Percentiles rank a stretch among this genome's conserved stretches.
These are phyloP conservation scores for Platanthera guangdongensis DNA, from an alignment of 106 monocot genomes.

Conservation along the genomic window DNA sequence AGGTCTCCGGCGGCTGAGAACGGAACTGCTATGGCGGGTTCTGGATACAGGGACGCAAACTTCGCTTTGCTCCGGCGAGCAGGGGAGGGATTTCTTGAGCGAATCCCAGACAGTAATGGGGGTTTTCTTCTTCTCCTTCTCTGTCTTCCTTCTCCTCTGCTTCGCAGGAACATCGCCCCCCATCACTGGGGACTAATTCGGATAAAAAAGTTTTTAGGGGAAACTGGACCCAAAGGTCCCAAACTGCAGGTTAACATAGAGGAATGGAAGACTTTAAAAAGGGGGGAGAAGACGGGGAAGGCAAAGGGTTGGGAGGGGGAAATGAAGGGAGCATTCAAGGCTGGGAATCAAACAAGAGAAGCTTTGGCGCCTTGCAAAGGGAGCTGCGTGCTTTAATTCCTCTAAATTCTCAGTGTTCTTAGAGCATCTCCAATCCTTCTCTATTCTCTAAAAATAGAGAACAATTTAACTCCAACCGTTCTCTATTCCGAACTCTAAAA, in stretches of 20 bases:
- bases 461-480: no score
- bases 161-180: neutral
- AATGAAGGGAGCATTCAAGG: neutral
- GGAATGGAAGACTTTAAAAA: neutral
- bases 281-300: neutral
- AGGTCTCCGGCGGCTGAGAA: conserved; percentile 42
- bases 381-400: neutral
- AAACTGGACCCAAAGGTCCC: neutral
- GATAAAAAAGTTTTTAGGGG: neutral
- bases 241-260: no score
- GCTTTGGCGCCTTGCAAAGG: neutral
- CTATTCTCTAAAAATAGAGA: no score
- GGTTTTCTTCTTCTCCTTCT: conserved; percentile 13
- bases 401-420: no score
- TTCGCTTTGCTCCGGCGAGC: conserved; percentile 64
- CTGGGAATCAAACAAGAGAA: neutral
- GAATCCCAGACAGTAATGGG: conserved; percentile 27
- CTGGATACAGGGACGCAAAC: conserved; percentile 57
- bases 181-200: neutral
- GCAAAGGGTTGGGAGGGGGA: neutral
- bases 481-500: no score
- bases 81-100: conserved; percentile 68
- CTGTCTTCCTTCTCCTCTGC: neutral
- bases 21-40: conserved; percentile 17
- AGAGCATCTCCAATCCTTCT: no score